Evolutionary conservation across 2,329 filamentous ascomycete species (phyloP).

Genomic region (Cladophialophora psammophila): DNA sequence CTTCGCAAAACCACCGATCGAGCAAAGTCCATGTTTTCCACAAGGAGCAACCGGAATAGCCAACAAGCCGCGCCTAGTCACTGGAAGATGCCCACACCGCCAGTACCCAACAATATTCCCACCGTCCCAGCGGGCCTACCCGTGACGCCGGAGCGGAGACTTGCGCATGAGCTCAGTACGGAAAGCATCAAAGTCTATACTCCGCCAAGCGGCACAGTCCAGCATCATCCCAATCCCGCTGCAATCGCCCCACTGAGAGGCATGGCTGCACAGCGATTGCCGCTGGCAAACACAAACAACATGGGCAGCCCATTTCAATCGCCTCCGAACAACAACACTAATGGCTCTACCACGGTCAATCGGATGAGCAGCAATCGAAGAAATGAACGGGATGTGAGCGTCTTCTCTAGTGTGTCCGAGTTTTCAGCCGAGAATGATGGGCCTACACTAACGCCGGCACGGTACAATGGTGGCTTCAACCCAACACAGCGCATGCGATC

Average conservation of each 20-base stretch:
- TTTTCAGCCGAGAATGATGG: conserved; percentile 18
- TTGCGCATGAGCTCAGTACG: conserved; percentile 44
- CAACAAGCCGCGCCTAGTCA: conserved; percentile 26
- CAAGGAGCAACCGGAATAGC: conserved; percentile 31
- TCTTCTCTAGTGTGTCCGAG: conserved; percentile 28
- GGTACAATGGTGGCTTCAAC: conserved; percentile 30
- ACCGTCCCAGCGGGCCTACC: conserved; percentile 36
- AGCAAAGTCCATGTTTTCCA: conserved; percentile 40
- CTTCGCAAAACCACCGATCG: conserved; percentile 50
- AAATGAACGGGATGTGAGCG: conserved; percentile 28
- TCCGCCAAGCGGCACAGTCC: conserved; percentile 47
- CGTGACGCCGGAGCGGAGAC: conserved; percentile 42
- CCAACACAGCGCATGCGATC: conserved; percentile 23
- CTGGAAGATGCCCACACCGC: conserved; percentile 42
- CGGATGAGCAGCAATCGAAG: conserved; percentile 22
- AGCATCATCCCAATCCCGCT: conserved; percentile 31
- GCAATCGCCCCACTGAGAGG: conserved; percentile 37
- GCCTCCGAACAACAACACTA: conserved; percentile 29
- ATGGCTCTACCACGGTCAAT: conserved; percentile 10
- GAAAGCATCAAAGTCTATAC: conserved; percentile 58
- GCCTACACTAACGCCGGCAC: conserved; percentile 34
- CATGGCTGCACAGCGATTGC: conserved; percentile 35
- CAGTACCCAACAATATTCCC: conserved; percentile 34
- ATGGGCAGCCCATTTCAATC: conserved; percentile 40
- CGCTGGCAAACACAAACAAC: conserved; percentile 8